Conservation (phyloP, 73 alveolate species). For the Uronychia setigera region DNA sequence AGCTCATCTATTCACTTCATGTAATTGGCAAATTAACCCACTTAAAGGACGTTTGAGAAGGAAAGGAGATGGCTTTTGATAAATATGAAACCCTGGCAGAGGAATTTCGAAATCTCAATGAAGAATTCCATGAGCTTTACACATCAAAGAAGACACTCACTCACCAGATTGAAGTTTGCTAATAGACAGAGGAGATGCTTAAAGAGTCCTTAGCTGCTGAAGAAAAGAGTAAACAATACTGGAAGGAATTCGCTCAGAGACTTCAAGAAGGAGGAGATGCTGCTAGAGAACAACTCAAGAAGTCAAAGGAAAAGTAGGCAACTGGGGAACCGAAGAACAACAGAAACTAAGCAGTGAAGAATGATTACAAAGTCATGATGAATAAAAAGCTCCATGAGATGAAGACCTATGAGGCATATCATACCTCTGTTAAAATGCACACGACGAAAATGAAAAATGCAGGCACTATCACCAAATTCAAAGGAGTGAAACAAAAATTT, state of each 20-base stretch:
- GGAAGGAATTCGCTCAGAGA: background rate
- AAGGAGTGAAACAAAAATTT: background rate
- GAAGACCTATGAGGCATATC: background rate
- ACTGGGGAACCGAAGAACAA: too few relatives aligned
- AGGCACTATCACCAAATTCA: background rate
- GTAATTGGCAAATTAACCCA: background rate
- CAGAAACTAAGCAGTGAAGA: too few relatives aligned
- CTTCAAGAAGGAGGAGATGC: background rate
- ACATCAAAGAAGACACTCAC: too few relatives aligned
- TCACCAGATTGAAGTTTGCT: too few relatives aligned
- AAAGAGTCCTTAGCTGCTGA: background rate
- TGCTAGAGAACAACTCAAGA: background rate
- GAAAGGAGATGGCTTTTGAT: background rate
- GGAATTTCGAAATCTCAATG: too few relatives aligned
- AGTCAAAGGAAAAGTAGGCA: background rate
- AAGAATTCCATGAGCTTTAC: too few relatives aligned
- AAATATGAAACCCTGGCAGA: too few relatives aligned
- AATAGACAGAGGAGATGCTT: too few relatives aligned
- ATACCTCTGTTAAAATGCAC: background rate
- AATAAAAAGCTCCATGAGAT: background rate
- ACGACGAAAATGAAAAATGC: background rate
- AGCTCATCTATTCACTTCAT: background rate
- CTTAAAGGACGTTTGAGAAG: background rate
- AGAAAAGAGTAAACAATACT: background rate
- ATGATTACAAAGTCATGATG: background rate